Percentiles rank a stretch among this genome's conserved stretches.
phyloP scores from a whole-genome alignment of 257 asterid species.

The Rhazya stricta region DNA sequence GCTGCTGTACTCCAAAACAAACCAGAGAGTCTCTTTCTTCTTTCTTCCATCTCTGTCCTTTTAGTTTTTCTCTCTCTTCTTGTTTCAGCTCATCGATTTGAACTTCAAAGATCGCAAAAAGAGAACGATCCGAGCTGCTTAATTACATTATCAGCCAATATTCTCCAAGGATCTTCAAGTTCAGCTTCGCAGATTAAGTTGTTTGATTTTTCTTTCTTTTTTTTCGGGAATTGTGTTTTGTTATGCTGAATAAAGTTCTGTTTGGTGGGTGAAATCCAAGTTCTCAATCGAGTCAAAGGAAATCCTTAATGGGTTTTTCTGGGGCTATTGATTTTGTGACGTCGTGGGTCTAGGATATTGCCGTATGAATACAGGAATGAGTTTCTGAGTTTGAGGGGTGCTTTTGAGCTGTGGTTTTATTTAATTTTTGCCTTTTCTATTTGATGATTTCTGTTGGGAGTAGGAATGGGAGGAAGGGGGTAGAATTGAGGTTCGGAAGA shows the following conservation, averaged over 20 bases:
- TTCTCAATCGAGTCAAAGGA: conserved; percentile 21
- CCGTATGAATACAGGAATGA: conserved; percentile 31
- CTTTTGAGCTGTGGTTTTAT: conserved; percentile 4
- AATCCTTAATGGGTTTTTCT: conserved; percentile 14
- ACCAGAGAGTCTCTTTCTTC: conserved; percentile 19
- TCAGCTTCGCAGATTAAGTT: conserved; percentile 16
- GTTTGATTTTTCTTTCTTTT: not conserved
- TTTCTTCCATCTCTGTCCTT: conserved; percentile 18
- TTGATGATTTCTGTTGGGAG: conserved; percentile 75
- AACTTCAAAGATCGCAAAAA: conserved; percentile 53
- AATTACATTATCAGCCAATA: conserved; percentile 18
- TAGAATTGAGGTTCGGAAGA: conserved; percentile 49
- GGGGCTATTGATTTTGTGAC: conserved; percentile 32
- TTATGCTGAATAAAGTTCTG: conserved; percentile 17
- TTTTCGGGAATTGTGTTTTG: conserved; percentile 7
- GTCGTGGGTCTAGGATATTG: conserved; percentile 30
- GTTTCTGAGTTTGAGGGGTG: conserved; percentile 15
- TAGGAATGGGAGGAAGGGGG: conserved; percentile 71
- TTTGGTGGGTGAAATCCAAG: conserved; percentile 45
- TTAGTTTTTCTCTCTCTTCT: conserved; percentile 21
- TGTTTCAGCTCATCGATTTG: conserved; percentile 47
- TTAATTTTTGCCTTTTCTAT: conserved; percentile 10
- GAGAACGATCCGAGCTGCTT: conserved; percentile 46
- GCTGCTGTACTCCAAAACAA: conserved; percentile 58
- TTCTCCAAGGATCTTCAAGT: conserved; percentile 21